Evolutionary conservation across 345 rosid genomes (phyloP).

Genomic region (Salix arbutifolia): DNA sequence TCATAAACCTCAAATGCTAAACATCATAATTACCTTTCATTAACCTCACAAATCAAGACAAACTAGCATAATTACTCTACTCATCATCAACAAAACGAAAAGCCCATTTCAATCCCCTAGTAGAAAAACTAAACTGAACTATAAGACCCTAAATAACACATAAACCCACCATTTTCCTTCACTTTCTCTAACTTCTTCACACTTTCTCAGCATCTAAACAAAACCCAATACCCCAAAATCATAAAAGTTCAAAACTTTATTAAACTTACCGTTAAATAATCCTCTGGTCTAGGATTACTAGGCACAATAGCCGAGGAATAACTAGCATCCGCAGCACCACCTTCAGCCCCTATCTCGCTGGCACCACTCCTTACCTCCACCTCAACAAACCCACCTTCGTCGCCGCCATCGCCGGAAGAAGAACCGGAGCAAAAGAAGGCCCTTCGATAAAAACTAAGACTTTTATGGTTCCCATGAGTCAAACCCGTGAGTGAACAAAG

Average conservation of each 20-base stretch:
- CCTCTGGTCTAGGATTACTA: constrained; percentile 74
- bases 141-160: neutral
- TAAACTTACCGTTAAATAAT: constrained; percentile 70
- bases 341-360: constrained; percentile 38
- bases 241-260: neutral
- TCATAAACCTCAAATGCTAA: neutral
- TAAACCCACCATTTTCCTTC: neutral
- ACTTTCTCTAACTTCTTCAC: neutral
- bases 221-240: neutral
- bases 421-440: constrained; percentile 80
- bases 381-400: constrained; percentile 35
- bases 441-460: constrained; percentile 31
- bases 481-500: constrained; percentile 19
- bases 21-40: neutral
- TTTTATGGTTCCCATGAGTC: constrained; percentile 11
- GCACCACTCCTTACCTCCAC: constrained; percentile 39
- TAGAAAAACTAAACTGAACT: neutral
- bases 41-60: neutral
- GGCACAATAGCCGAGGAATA: constrained; percentile 79
- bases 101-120: neutral
- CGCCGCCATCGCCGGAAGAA: constrained; percentile 21
- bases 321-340: constrained; percentile 37
- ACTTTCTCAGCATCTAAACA: neutral
- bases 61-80: neutral
- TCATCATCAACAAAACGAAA: neutral